Base-by-base conservation (phyloP, 2,329 filamentous ascomycete genomes). In the Clonostachys sp. region DNA sequence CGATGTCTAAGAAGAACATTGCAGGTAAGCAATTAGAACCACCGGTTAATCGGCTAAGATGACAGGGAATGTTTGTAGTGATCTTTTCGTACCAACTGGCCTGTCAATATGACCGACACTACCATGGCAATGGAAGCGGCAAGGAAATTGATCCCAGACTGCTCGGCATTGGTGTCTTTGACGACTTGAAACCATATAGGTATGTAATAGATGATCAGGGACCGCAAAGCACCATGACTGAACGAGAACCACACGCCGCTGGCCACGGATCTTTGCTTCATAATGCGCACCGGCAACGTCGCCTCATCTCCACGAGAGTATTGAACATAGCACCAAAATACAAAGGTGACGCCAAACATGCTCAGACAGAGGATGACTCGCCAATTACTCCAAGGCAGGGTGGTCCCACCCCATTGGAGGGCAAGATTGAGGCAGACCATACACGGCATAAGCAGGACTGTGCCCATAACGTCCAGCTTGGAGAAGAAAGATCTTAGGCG, bases 221-320 rank as follows among this genome's bases (percentile, higher is more conserved):
- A 20, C 3, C 35, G 24, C 5, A 10, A 30, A 6, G 34, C 12
- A 5, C 24, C 24, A 30, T 30, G 24, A n/a, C 33, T 8, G 42
- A 65, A 57, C 42, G 60, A 53, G 24, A 60, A 51, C 39, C 54
- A 61, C 44, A 63, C 55, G 12, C 61, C 65, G 12, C 90, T 90
- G 0, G 89, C 87, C 1, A 71, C 95, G 3, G 88, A 95, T 56
- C 81, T 89, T 48, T 84, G 86, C 50, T 78, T 78, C 36, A 81
- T 94, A 9, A 81, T 92, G 16, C 76, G 91, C 17, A 87, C 83
- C 51, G 69, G 62, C 5, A 70, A 53, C 3, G 64, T 72, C 2
- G 67, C 68, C 1, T 57, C 63, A 5, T 61, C 50, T 3, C 61
- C 61, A 49, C 57, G 55, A n/a, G 58, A 52, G 34, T 56, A 47